A percentile compares a stretch with the other conserved stretches of the same genome.
Conservation (phyloP, 2,329 filamentous ascomycete species). For the Pseudopithomyces maydicus region DNA sequence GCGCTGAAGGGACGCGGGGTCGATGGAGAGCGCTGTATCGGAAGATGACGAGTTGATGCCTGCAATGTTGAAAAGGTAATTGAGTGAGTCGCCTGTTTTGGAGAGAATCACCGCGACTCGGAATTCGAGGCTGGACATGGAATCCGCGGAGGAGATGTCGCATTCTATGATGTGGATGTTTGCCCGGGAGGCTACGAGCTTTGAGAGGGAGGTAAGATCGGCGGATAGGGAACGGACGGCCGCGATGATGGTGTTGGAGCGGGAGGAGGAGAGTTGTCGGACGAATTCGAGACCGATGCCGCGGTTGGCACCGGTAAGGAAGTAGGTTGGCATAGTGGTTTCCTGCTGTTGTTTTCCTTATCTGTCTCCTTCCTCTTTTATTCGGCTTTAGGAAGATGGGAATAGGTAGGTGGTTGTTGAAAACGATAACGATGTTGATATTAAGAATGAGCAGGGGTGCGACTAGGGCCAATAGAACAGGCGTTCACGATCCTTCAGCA, state of each 20-base stretch:
- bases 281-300: conserved; percentile 40
- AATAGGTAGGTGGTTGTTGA: neutral
- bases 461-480: neutral
- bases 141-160: conserved; percentile 42
- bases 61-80: conserved; percentile 50
- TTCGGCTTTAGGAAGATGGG: neutral
- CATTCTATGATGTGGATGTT: conserved; percentile 49
- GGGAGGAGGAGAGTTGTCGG: conserved; percentile 34
- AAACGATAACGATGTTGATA: no score
- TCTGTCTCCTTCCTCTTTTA: neutral
- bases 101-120: conserved; percentile 41
- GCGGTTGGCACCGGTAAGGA: conserved; percentile 39
- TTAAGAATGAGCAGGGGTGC: no score
- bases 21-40: conserved; percentile 48
- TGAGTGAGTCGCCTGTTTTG: conserved; percentile 45
- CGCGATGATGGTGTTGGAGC: conserved; percentile 47
- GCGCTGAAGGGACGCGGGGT: conserved; percentile 41
- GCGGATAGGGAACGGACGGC: conserved; percentile 42
- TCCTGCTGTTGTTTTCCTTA: neutral
- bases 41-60: conserved; percentile 46
- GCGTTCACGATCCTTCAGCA: neutral
- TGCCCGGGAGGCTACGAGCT: conserved; percentile 19
- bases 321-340: conserved; percentile 35
- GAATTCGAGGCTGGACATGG: conserved; percentile 39
- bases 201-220: conserved; percentile 35